Conservation (phyloP, 2,329 filamentous ascomycete species). For the Fusarium veterinarium region DNA sequence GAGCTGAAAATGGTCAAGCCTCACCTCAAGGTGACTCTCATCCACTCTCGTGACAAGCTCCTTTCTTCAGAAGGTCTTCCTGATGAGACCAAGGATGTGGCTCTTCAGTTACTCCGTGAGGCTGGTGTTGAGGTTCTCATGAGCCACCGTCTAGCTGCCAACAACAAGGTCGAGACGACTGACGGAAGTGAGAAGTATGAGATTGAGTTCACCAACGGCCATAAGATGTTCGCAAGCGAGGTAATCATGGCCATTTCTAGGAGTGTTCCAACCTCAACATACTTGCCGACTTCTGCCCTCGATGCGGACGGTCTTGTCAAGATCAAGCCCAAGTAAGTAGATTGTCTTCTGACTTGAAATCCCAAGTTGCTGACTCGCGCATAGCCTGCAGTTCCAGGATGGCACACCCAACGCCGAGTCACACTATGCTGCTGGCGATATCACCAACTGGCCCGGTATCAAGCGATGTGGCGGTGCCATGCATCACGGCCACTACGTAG, state of each 20-base stretch:
- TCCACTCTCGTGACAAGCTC: slow-evolving; percentile 77
- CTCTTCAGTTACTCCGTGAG: slow-evolving; percentile 68
- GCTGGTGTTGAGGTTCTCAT: slow-evolving; percentile 74
- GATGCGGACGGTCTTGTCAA: slow-evolving; percentile 74
- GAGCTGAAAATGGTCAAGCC: slow-evolving; percentile 79
- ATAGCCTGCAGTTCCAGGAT: slow-evolving; percentile 65
- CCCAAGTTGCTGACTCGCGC: background rate
- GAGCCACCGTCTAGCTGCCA: slow-evolving; percentile 65
- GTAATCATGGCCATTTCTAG: slow-evolving; percentile 78
- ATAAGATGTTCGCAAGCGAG: slow-evolving; percentile 69
- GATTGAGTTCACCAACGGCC: slow-evolving; percentile 70
- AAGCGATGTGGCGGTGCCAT: slow-evolving; percentile 83
- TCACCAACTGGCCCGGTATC: slow-evolving; percentile 79
- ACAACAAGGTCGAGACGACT: slow-evolving; percentile 57
- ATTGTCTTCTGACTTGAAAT: background rate
- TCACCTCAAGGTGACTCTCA: slow-evolving; percentile 73
- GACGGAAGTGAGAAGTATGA: slow-evolving; percentile 57
- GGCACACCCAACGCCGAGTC: slow-evolving; percentile 65
- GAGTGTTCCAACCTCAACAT: slow-evolving; percentile 70
- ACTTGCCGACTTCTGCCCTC: slow-evolving; percentile 69
- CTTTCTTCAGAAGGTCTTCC: slow-evolving; percentile 80
- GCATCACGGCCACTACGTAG: slow-evolving; percentile 75
- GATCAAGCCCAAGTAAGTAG: slow-evolving; percentile 64
- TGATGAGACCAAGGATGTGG: slow-evolving; percentile 73
- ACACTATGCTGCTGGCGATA: slow-evolving; percentile 78